A percentile compares a stretch with the other conserved stretches of the same genome.
These are phyloP conservation scores for Paraurostyla sp. DNA, from an alignment of 73 alveolate species.

Conservation along the genomic window DNA sequence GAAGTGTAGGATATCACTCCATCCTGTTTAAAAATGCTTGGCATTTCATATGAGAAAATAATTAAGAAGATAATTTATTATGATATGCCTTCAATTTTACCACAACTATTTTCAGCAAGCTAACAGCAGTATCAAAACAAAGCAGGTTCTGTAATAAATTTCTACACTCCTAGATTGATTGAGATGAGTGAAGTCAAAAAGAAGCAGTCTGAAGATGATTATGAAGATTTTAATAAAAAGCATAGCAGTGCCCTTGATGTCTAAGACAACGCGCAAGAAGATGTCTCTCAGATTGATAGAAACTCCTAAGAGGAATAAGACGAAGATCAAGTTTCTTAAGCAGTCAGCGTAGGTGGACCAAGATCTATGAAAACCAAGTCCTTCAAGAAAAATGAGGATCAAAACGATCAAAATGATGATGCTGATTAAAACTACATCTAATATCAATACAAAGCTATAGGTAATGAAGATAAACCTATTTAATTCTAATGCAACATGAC, in stretches of 20 bases:
- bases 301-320: slow-evolving; percentile 4
- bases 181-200: slow-evolving; percentile 36
- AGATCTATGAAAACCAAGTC: not conserved
- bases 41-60: slow-evolving; percentile 19
- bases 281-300: slow-evolving; percentile 24
- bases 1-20: slow-evolving; percentile 54
- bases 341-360: not conserved
- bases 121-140: slow-evolving; percentile 17
- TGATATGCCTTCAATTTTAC: slow-evolving; percentile 36
- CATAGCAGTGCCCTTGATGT: slow-evolving; percentile 11
- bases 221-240: not conserved
- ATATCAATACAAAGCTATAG: slow-evolving; percentile 44
- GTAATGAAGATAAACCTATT: not conserved
- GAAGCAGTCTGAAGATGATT: slow-evolving; percentile 15
- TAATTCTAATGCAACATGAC: slow-evolving; percentile 40
- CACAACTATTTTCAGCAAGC: slow-evolving; percentile 13
- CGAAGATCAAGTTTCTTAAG: not conserved
- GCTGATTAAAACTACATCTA: not conserved
- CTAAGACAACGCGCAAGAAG: not conserved
- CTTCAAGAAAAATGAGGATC: not conserved
- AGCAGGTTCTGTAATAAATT: slow-evolving; percentile 24
- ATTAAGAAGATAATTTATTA: slow-evolving; percentile 47
- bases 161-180: not conserved
- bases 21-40: slow-evolving; percentile 44
- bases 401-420: slow-evolving; percentile 26